A percentile compares a stretch with the other conserved stretches of the same genome.
phyloP scores from a whole-genome alignment of 2,329 filamentous ascomycete genomes.

The Botrytis byssoidea region DNA sequence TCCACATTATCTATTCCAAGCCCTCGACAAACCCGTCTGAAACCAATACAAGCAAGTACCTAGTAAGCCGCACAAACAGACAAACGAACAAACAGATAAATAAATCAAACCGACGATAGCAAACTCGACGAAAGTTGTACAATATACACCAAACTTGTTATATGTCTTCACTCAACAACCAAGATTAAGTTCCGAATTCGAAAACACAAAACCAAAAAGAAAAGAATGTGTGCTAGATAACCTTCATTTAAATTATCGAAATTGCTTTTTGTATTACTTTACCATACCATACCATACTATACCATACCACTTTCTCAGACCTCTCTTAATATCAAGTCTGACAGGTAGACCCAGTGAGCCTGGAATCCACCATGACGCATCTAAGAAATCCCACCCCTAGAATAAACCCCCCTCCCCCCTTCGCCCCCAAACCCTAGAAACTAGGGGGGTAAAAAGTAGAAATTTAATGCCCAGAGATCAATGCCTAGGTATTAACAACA shows the following conservation, averaged over 20 bases:
- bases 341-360: background rate
- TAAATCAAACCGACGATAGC: background rate
- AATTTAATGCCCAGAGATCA: background rate
- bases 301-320: background rate
- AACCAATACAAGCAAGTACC: background rate
- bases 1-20: background rate
- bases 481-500: background rate
- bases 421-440: background rate
- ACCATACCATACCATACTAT: background rate
- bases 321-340: background rate
- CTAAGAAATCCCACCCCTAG: background rate
- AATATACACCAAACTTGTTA: background rate
- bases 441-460: background rate
- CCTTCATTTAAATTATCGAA: background rate
- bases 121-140: background rate
- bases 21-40: background rate
- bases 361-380: background rate
- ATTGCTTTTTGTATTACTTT: background rate
- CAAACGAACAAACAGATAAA: background rate
- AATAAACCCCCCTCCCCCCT: too few relatives aligned
- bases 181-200: background rate
- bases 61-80: background rate
- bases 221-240: background rate
- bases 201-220: background rate
- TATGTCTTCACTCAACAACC: background rate